phyloP scores from a whole-genome alignment of 208 protist genomes.

The Leishmania martiniquensis region DNA sequence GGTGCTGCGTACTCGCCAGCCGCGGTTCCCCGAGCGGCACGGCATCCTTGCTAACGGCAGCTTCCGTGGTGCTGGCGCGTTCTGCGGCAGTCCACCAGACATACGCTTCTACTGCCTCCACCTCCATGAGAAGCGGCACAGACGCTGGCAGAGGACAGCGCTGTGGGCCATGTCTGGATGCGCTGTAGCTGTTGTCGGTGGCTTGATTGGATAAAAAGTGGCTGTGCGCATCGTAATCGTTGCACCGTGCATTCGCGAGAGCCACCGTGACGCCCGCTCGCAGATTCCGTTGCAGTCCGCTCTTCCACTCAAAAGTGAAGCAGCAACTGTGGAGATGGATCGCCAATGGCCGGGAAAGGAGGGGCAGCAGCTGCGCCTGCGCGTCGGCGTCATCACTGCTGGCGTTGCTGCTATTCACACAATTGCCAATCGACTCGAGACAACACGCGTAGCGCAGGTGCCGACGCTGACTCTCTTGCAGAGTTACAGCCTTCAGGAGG shows the following conservation, averaged over 20 bases:
- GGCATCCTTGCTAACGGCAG: not conserved
- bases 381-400: not conserved
- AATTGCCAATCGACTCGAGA: not conserved
- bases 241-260: conserved; percentile 18
- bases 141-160: conserved; percentile 5
- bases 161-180: not conserved
- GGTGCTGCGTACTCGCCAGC: not conserved
- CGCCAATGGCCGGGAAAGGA: conserved; percentile 19
- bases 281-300: conserved; percentile 11
- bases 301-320: conserved; percentile 25
- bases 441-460: conserved; percentile 27
- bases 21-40: not conserved
- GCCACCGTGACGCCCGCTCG: conserved; percentile 27
- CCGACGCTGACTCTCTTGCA: conserved; percentile 21
- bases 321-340: conserved; percentile 18
- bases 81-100: conserved; percentile 22
- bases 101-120: conserved; percentile 23
- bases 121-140: conserved; percentile 19
- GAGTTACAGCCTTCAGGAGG: conserved; percentile 29
- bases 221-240: conserved; percentile 17
- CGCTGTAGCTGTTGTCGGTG: not conserved
- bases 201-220: not conserved
- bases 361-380: conserved; percentile 20
- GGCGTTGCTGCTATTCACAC: not conserved
- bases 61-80: not conserved